These are phyloP conservation scores for Torulaspora indica DNA, from an alignment of 805 yeast species.

Conservation along the genomic window DNA sequence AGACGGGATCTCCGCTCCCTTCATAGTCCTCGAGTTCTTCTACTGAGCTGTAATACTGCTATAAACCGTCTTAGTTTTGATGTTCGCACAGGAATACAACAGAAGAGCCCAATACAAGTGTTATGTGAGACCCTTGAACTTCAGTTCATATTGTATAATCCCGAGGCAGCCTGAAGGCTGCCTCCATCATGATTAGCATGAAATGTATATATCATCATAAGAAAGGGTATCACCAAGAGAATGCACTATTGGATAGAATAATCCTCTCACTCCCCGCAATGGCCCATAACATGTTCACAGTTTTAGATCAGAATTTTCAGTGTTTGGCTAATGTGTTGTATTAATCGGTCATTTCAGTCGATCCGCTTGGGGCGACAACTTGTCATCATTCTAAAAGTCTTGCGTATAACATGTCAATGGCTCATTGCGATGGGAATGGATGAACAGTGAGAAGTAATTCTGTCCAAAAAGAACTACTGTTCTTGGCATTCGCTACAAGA, in stretches of 20 bases:
- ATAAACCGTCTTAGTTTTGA: too few relatives aligned
- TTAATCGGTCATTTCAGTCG: constrained; percentile 32
- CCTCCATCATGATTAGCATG: constrained; percentile 37
- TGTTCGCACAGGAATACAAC: neutral
- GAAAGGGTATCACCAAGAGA: constrained; percentile 1
- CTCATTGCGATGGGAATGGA: neutral
- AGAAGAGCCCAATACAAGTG: neutral
- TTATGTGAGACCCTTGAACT: constrained; percentile 1
- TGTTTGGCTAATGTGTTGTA: constrained; percentile 36
- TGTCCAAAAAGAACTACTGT: constrained; percentile 24
- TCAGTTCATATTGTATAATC: constrained; percentile 11
- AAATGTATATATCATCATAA: constrained; percentile 21
- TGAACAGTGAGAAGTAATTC: constrained; percentile 3
- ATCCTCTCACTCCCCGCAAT: neutral
- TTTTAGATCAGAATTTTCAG: constrained; percentile 37
- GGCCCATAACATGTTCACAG: neutral
- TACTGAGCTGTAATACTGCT: neutral
- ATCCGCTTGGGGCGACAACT: constrained; percentile 43
- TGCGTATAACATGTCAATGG: neutral
- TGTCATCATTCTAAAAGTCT: constrained; percentile 30
- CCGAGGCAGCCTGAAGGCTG: neutral
- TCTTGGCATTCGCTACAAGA: constrained; percentile 7
- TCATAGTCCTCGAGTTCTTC: constrained; percentile 3
- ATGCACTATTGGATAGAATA: neutral
- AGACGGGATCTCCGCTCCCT: constrained; percentile 1